phyloP scores from a whole-genome alignment of 306 rosid genomes.

The Prunus fruticosa region DNA sequence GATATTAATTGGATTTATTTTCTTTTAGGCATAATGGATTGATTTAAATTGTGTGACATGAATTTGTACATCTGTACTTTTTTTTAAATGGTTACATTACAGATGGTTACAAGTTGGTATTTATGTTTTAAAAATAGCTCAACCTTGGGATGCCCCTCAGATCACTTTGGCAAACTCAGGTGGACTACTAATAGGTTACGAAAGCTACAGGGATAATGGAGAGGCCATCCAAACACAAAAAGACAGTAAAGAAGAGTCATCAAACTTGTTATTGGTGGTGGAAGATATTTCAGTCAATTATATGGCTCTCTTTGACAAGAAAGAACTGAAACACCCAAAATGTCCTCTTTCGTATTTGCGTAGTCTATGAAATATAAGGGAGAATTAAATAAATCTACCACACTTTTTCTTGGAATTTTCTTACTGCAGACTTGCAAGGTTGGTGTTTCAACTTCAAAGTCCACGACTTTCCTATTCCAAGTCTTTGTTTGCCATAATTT shows the following conservation, averaged over 20 bases:
- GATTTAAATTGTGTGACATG: too few species aligned
- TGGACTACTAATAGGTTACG: too few species aligned
- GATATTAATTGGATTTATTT: too few species aligned
- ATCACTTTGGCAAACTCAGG: too few species aligned
- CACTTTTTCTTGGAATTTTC: background rate
- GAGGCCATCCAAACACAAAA: slow-evolving; percentile 3
- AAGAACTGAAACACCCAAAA: background rate
- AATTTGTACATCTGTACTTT: too few species aligned
- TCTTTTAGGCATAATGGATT: too few species aligned
- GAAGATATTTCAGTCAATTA: background rate
- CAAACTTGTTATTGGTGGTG: background rate
- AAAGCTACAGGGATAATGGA: too few species aligned
- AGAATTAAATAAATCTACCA: background rate
- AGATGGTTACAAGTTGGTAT: too few species aligned
- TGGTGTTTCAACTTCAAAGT: background rate
- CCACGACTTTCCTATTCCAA: background rate
- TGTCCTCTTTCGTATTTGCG: background rate
- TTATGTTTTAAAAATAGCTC: too few species aligned
- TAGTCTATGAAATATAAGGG: background rate
- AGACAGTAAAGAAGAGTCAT: background rate
- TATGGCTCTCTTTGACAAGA: background rate
- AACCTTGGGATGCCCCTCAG: too few species aligned
- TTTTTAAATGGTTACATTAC: too few species aligned
- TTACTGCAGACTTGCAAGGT: background rate
- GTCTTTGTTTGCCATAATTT: background rate